Evolutionary conservation across 371 early-diverging fungal species (phyloP), one percentile per base, ranked within the genome.

Genomic region (Syncephalis plumigaleata): DNA sequence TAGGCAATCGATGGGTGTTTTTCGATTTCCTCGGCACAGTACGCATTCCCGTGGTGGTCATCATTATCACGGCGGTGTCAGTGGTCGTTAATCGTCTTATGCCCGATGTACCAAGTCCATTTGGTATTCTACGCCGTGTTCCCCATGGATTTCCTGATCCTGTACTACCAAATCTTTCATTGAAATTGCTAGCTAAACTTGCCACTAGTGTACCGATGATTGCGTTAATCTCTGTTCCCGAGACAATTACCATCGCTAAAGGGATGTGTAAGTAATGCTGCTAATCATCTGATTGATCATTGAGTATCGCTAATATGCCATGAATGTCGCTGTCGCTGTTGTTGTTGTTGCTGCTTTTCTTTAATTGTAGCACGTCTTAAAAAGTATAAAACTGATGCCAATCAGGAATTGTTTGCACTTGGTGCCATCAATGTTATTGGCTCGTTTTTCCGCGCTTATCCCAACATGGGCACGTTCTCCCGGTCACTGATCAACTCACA

Each of bases 381-480:
- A 13, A 24, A 43, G 51, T 71, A 71, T 44, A 49, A 56, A 1
- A 66, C 47, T 51, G 66, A 72, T 27, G 67, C 79, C 24, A 77
- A 77, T 55, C 89, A 88, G 59, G 93, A 93, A 58, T 59, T 89
- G 20, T 71, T 88, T 44, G 87, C 91, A 11, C 68, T 91, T 24
- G 91, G 91, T 8, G 50, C 82, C 18, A 73, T 81, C 26, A 93
- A 93, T 63, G 58, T 84, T 39, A 54, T 78, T 54, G 80, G 81
- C 4, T 64, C 84, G 20, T 84, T 90, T 68, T 77, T 91, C 59
- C 79, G 83, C 39, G 82, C 76, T 0, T 87, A 77, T 60, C 83
- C 91, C 11, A 78, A 79, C 7, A 86, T 88, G 25, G 91, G 91
- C 16, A 84, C 88, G 2, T 89, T 93, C 55, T 83, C 84, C 15